Conservation (phyloP, 169 alveolate genomes). For the Condylostoma magnum region DNA sequence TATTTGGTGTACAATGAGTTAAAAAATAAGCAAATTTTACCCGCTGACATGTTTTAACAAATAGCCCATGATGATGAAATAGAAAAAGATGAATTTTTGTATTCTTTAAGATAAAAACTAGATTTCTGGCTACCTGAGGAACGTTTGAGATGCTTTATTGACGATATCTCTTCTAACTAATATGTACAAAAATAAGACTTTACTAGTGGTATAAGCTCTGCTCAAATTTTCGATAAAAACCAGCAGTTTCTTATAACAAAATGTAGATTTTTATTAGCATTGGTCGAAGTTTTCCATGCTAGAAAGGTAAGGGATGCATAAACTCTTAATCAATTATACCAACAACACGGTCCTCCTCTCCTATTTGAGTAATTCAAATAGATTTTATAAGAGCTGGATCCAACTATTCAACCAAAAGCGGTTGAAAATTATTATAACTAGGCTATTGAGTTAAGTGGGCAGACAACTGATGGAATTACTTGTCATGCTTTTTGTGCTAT, state of each 20-base stretch:
- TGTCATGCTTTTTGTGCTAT: too few relatives aligned
- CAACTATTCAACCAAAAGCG: too few relatives aligned
- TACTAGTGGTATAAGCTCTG: not conserved
- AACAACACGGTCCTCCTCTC: too few relatives aligned
- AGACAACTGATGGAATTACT: too few relatives aligned
- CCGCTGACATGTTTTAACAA: slow-evolving; percentile 24
- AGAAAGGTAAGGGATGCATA: slow-evolving; percentile 8
- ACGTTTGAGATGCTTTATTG: not conserved
- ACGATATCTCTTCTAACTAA: not conserved
- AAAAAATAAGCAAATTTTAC: slow-evolving; percentile 20
- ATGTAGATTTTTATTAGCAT: not conserved
- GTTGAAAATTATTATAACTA: too few relatives aligned
- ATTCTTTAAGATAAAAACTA: not conserved
- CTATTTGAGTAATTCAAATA: too few relatives aligned
- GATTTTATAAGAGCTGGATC: too few relatives aligned
- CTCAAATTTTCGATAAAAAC: slow-evolving; percentile 5
- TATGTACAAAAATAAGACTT: slow-evolving; percentile 11
- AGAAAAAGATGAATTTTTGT: slow-evolving; percentile 9
- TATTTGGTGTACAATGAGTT: slow-evolving; percentile 18
- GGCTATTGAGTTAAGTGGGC: too few relatives aligned
- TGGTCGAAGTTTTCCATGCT: slow-evolving; percentile 12
- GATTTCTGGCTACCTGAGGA: slow-evolving; percentile 29
- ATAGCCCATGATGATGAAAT: slow-evolving; percentile 19
- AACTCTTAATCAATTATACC: too few relatives aligned
- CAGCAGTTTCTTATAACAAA: not conserved